Conservation (phyloP, 306 rosid genomes). For the Abrus precatorius region DNA sequence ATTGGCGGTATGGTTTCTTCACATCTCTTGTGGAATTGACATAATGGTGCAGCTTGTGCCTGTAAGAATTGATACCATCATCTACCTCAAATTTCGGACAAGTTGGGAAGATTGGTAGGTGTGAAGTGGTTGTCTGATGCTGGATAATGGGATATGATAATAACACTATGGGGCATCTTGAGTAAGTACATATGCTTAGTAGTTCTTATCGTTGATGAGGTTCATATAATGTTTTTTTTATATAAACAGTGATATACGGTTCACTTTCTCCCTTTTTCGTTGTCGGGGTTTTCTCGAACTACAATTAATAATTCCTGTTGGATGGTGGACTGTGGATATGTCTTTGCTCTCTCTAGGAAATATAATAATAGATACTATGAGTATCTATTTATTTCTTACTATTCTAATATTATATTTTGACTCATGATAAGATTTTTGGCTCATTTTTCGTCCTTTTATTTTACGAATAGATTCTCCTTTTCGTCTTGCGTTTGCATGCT, state of each 20-base stretch:
- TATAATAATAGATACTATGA: too few relatives aligned
- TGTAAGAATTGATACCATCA: constrained; percentile 51
- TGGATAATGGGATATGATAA: constrained; percentile 52
- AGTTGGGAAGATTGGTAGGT: constrained; percentile 54
- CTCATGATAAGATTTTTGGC: too few relatives aligned
- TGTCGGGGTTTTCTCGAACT: constrained; percentile 41
- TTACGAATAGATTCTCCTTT: too few relatives aligned
- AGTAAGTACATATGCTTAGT: constrained; percentile 48
- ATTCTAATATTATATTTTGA: too few relatives aligned
- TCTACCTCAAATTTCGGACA: constrained; percentile 60
- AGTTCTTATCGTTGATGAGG: constrained; percentile 36
- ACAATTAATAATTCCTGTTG: constrained; percentile 42
- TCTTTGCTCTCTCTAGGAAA: background rate
- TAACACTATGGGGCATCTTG: constrained; percentile 37
- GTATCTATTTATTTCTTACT: constrained; percentile 1
- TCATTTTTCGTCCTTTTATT: too few relatives aligned
- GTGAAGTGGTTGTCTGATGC: constrained; percentile 56
- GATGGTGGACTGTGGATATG: constrained; percentile 17
- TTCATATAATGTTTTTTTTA: constrained; percentile 31
- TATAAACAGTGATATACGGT: constrained; percentile 24
- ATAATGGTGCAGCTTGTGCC: constrained; percentile 53
- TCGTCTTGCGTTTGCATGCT: too few relatives aligned
- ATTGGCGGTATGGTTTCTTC: constrained; percentile 71
- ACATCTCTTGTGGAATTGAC: constrained; percentile 57
- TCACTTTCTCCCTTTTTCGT: constrained; percentile 11